Percentiles rank a stretch among this genome's conserved stretches.
Conservation (phyloP, 352 stramenopile species). For the Pythium oligandrum region DNA sequence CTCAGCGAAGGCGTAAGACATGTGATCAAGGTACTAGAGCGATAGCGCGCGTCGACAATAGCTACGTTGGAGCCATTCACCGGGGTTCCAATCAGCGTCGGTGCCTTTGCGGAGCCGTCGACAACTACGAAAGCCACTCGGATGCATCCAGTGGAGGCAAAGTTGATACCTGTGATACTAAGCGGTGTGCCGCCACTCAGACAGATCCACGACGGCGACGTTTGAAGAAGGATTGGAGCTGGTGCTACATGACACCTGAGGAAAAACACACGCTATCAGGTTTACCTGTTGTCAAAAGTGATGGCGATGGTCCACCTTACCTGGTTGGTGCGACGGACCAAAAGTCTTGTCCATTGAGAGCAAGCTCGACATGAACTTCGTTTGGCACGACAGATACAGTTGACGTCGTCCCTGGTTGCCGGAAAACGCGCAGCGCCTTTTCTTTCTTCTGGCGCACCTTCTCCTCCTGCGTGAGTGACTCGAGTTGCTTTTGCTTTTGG, state of each 20-base stretch:
- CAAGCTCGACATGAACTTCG: conserved; percentile 29
- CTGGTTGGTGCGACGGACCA: conserved; percentile 22
- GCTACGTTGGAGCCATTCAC: conserved; percentile 13
- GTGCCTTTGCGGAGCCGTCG: too few relatives aligned
- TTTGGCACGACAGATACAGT: conserved; percentile 18
- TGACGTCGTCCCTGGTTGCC: conserved; percentile 8
- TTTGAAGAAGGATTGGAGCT: conserved; percentile 16
- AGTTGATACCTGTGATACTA: conserved; percentile 30
- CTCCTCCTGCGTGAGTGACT: conserved; percentile 6
- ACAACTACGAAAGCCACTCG: conserved; percentile 24
- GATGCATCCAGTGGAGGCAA: conserved; percentile 25
- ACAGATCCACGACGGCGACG: conserved; percentile 19
- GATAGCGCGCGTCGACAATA: conserved; percentile 25
- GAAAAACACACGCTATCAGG: too few relatives aligned
- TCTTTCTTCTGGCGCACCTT: conserved; percentile 31
- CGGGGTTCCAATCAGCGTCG: too few relatives aligned
- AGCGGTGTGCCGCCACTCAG: conserved; percentile 23
- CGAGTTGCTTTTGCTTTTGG: conserved; percentile 24
- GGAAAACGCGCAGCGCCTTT: conserved; percentile 33
- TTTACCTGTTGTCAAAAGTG: too few relatives aligned
- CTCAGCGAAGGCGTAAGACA: conserved; percentile 26
- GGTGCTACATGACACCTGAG: conserved; percentile 11
- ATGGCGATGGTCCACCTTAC: neutral
- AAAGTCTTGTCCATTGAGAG: conserved; percentile 38
- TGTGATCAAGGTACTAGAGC: conserved; percentile 20